These are phyloP conservation scores for Dictyostelium capitatum DNA, from an alignment of 78 protist genomes.

Conservation along the genomic window DNA sequence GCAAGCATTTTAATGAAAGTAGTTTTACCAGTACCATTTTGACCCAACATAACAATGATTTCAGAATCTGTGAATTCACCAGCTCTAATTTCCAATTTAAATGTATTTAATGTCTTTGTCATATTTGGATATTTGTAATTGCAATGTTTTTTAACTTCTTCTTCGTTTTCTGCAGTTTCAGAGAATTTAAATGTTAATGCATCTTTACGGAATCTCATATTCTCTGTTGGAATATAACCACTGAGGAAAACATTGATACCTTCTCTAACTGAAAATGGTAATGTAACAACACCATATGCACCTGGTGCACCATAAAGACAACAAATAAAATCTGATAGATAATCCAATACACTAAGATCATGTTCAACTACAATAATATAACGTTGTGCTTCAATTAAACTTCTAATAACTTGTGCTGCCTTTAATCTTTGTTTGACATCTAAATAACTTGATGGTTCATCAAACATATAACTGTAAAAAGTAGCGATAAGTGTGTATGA, in stretches of 20 bases:
- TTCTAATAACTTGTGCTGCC: constrained; percentile 98
- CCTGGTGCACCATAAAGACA: constrained; percentile 99
- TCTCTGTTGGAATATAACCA: constrained; percentile 99
- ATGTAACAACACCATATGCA: constrained; percentile 99
- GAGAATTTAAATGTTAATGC: constrained; percentile 91
- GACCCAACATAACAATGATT: constrained; percentile 99
- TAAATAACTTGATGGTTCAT: constrained; percentile 99
- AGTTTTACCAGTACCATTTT: constrained; percentile 99
- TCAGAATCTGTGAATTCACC: constrained; percentile 98
- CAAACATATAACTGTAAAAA: constrained; percentile 97
- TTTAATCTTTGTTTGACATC: constrained; percentile 99
- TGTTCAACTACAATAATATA: constrained; percentile 99
- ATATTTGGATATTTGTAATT: constrained; percentile 96
- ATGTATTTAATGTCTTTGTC: constrained; percentile 93
- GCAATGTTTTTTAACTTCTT: constrained; percentile 75
- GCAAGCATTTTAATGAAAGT: constrained; percentile 99
- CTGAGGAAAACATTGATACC: constrained; percentile 99
- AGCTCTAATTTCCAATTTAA: constrained; percentile 93
- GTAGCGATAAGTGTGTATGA: neutral
- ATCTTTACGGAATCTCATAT: constrained; percentile 99
- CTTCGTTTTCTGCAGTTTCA: constrained; percentile 85
- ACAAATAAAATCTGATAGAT: constrained; percentile 99
- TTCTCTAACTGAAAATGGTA: constrained; percentile 99
- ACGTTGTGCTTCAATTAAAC: constrained; percentile 77
- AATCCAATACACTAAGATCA: constrained; percentile 99